Base-by-base conservation (phyloP, 495 filamentous ascomycete species). In the Neurospora sp. region DNA sequence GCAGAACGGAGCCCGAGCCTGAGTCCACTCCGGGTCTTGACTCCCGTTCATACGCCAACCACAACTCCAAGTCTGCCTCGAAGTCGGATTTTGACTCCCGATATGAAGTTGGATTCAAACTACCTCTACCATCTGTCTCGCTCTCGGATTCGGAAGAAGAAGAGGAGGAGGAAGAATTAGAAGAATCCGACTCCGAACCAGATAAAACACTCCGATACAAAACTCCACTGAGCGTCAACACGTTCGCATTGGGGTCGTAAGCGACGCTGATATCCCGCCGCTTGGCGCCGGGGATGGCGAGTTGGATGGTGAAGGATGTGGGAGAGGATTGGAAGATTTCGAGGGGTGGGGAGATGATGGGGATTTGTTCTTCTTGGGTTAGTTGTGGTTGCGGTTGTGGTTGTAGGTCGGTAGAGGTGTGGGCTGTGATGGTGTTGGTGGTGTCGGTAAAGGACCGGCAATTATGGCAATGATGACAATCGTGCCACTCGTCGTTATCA, bases 211-310 rank as follows among this genome's bases (percentile, higher is more conserved):
- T 31, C 3, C 92, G 85, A 62, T 93, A 86, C 35, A 93, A 85
- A 6, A 94, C 89, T 20, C 93, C 93, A 0, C 88, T 86, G 69
- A 96, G 82, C 72, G 84, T 86, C 54, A 96, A 80, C 59, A 87
- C 84, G 23, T 83, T 85, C 78, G 90, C 88, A 8, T 92, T 89
- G 3, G 87, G 84, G 77, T 94, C 90, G 83, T 90, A 96, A 79
- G 89, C 89, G 42, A 96, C 88, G 69, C 86, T 90, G 18, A 95
- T 84, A 78, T 96, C 92, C 74, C 92, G 86, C 78, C 93, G 94
- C 81, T 89, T 89, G 8, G 90, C 92, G 20, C 93, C 93, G 2
- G 93, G 90, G 0, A 95, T 82, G 2, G 92, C 90, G 54, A 93
- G 80, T 77, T 95, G 92, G 27, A 95, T 79, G 14, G 91, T 83